These are phyloP conservation scores for Pilasporangium apinafurcum DNA, from an alignment of 352 stramenopile species.

Conservation along the genomic window DNA sequence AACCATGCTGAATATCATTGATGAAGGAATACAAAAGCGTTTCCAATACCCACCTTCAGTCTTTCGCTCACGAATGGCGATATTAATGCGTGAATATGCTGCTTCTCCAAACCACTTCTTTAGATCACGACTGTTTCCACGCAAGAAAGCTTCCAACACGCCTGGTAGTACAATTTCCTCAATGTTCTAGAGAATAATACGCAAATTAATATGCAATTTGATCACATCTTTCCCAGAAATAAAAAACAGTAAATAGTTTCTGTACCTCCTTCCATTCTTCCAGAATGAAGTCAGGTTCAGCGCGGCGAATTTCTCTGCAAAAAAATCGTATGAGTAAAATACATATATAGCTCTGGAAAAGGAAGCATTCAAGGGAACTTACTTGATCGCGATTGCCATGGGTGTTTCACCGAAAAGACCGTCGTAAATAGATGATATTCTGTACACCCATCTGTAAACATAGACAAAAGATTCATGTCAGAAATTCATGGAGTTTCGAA, in stretches of 20 bases:
- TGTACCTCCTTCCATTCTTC: constrained; percentile 92
- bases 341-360: too few species aligned
- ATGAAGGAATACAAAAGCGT: neutral
- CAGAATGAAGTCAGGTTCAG: constrained; percentile 96
- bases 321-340: neutral
- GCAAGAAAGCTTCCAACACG: constrained; percentile 94
- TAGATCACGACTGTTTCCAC: constrained; percentile 92
- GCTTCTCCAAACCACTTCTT: constrained; percentile 96
- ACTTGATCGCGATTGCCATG: constrained; percentile 91
- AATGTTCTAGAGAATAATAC: constrained; percentile 55
- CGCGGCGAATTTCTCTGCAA: constrained; percentile 87
- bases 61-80: constrained; percentile 93
- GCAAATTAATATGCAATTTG: neutral
- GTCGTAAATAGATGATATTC: constrained; percentile 97
- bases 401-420: constrained; percentile 96
- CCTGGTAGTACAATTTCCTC: constrained; percentile 91
- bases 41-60: constrained; percentile 63
- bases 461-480: neutral
- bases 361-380: constrained; percentile 2
- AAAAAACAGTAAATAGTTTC: neutral
- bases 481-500: neutral
- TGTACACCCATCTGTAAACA: constrained; percentile 89
- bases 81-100: constrained; percentile 93
- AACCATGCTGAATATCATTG: too few species aligned
- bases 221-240: too few species aligned